Conservation (phyloP, 73 alveolate species). For the Paramecium sonneborni region DNA sequence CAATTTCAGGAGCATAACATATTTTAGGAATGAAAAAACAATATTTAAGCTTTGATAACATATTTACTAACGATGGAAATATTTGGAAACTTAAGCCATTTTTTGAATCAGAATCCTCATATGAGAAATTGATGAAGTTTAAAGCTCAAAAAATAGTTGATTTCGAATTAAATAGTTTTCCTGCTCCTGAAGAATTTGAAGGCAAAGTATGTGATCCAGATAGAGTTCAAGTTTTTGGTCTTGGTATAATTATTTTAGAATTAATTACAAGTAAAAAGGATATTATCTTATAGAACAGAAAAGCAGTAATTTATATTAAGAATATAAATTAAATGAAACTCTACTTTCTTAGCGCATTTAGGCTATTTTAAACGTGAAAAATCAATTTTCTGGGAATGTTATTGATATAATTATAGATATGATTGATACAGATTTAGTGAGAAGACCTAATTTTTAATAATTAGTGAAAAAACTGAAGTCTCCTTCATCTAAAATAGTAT, state of each 20-base stretch:
- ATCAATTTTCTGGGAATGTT: not conserved
- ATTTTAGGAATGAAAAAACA: not conserved
- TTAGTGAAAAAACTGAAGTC: not conserved
- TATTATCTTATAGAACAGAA: not conserved
- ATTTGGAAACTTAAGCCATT: not conserved
- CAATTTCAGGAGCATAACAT: not conserved
- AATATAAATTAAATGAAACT: not conserved
- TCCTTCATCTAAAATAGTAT: not conserved
- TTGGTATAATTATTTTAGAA: not conserved
- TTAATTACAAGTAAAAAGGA: not conserved
- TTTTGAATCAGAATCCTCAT: not conserved
- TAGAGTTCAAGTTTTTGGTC: not conserved
- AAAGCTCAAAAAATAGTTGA: not conserved
- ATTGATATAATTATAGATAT: not conserved
- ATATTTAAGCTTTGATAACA: not conserved
- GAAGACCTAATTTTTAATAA: not conserved
- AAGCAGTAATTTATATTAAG: not conserved
- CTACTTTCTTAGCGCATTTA: not conserved
- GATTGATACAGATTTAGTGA: not conserved
- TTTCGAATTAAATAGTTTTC: not conserved
- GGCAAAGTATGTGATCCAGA: not conserved
- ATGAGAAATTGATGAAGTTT: not conserved
- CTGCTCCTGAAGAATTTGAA: constrained; percentile 3
- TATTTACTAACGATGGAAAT: not conserved
- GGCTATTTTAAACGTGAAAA: not conserved